Evolutionary conservation across 2,329 filamentous ascomycete species (phyloP), one percentile per base, ranked within the genome.

Genomic region (Cladosporium sp.): DNA sequence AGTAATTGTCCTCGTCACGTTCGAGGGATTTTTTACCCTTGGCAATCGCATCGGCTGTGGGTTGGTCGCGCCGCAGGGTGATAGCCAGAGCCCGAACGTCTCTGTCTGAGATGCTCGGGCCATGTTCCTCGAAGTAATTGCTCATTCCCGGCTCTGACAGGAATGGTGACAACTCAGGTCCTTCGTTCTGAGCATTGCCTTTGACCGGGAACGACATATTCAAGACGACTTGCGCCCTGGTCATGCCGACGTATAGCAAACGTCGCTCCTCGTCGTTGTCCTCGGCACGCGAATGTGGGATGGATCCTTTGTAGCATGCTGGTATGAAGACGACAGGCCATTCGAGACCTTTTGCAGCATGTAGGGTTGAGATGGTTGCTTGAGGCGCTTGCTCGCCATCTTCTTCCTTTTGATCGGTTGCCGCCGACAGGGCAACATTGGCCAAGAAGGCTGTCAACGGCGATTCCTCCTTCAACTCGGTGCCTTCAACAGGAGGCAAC

Each of bases 241-340:
- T 99, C 93, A 99, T 98, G 31, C 93, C 94, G 16, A 99, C 95
- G 73, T 98, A 99, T 0, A 99, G 82, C 55, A 99, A 79, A 31
- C 94, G 85, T 66, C 95, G 85, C 76, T 99, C 94, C 77, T 99
- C 94, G 65, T 94, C 90, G 3, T 85, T 83, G 74, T 98, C 92
- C 55, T 97, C 93, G 1, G 93, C 86, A 70, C 93, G 86, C 1
- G 89, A 90, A 76, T 98, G 94, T 5, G 94, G 94, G 66, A 98
- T 96, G 2, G 90, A 94, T 0, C 94, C 95, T 56, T 93, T 88
- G 74, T 96, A 97, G 29, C 92, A 90, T 1, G 91, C 91, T 6
- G 95, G 93, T 18, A 98, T 88, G 76, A 98, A 98, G 0, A 98
- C 92, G 1, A 97, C 85, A 0, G 94, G 94, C 95, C 95, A 99